A percentile compares a stretch with the other conserved stretches of the same genome.
These are phyloP conservation scores for Schoenoplectus triqueter DNA, from an alignment of 202 grass and related monocot species.

Conservation along the genomic window DNA sequence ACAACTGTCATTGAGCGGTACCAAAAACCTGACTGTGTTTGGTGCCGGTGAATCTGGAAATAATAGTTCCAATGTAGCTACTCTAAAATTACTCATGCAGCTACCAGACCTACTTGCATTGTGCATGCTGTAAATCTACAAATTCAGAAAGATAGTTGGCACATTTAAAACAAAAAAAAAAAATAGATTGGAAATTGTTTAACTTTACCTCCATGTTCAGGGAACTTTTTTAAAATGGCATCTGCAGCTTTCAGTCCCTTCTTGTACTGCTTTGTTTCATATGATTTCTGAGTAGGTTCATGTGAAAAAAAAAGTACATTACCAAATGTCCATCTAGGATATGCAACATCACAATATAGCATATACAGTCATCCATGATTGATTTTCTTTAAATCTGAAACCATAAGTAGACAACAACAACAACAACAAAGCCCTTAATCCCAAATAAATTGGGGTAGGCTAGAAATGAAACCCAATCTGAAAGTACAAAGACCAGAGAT, in stretches of 20 bases:
- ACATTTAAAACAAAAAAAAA: neutral
- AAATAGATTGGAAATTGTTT: constrained; percentile 3
- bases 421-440: too few species aligned
- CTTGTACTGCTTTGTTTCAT: constrained; percentile 99
- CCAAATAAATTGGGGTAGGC: too few species aligned
- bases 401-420: too few species aligned
- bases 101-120: neutral
- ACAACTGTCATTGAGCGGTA: neutral
- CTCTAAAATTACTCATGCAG: neutral
- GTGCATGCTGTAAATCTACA: constrained; percentile 10
- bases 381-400: too few species aligned
- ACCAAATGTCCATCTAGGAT: constrained; percentile 15
- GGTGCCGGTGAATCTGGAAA: neutral
- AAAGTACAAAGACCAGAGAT: too few species aligned
- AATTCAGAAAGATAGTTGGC: neutral
- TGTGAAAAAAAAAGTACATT: constrained; percentile 38
- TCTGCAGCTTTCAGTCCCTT: constrained; percentile 96
- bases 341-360: neutral
- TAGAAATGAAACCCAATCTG: too few species aligned
- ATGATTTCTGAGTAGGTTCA: constrained; percentile 79
- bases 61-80: too few species aligned
- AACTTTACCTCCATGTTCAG: constrained; percentile 94
- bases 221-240: constrained; percentile 98
- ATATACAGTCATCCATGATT: too few species aligned
- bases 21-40: neutral